Base-by-base conservation (phyloP, 202 grass and related monocot genomes). In the Saccharum hybrid region DNA sequence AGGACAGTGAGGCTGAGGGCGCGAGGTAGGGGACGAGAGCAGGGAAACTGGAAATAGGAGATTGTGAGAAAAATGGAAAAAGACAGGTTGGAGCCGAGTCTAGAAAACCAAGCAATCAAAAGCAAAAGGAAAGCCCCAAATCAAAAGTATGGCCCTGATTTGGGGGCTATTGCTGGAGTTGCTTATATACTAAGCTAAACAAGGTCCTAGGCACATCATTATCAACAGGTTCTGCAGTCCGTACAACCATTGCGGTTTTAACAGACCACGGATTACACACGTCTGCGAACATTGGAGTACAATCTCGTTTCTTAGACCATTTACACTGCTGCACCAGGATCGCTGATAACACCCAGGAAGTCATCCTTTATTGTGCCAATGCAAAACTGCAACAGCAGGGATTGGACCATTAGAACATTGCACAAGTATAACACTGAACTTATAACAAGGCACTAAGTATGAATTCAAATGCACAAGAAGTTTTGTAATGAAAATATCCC, bases 321-420 rank as follows among this genome's bases (percentile, higher is more conserved):
- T 86, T 93, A 98, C 15, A 88, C 75, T 66, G 96, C 78, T 34
- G 83, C 89, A 77, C 91, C 85, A 68, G 96, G 96, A 76, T 98
- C 96, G 45, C 86, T 96, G 76, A 98, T 94, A 22, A 96, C 93
- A 60, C 93, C 96, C 91, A 98, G 88, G 63, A 92, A 98, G 72
- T 98, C 93, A 48, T 98, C 93, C 77, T 96, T 98, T 81, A 96
- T 98, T 13, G 96, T 96, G 33, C 93, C 96, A 64, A 98, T 96
- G 81, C 96, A 98, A 79, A 98, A 98, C 96, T 96, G 87, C 84
- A 88, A 52, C 40, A 18, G 18, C 64, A 71, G 88, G 5, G 15
- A 38, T 71, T 21, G 62, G 74, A 71, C 10, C 10, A 45, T 90
- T n/a, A 83, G 75, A 69, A 12, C 57, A 78, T 61, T 37, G 28